Conservation (phyloP, 1,139 yeast species). For the Arxiozyma telluris region DNA sequence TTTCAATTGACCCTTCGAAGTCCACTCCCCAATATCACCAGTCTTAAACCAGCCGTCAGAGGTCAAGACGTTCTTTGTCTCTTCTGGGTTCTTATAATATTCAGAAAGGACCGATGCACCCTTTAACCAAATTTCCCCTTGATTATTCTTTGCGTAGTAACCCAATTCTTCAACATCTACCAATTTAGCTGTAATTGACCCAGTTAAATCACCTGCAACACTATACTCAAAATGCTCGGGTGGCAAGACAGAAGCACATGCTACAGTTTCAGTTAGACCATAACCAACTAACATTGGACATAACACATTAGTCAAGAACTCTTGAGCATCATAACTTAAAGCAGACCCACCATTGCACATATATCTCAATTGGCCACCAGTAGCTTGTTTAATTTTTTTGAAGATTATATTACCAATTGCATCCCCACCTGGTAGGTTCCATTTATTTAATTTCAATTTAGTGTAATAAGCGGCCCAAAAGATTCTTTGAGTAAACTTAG, state of each 20-base stretch:
- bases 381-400: slow-evolving; percentile 84
- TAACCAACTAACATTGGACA: slow-evolving; percentile 93
- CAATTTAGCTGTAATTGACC: slow-evolving; percentile 78
- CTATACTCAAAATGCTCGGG: slow-evolving; percentile 60
- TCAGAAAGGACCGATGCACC: slow-evolving; percentile 69
- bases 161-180: slow-evolving; percentile 91
- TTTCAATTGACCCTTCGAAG: slow-evolving; percentile 64
- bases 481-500: slow-evolving; percentile 61
- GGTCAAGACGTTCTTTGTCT: slow-evolving; percentile 68
- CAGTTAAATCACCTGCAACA: slow-evolving; percentile 73
- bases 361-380: slow-evolving; percentile 78
- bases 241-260: slow-evolving; percentile 67
- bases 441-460: slow-evolving; percentile 51
- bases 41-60: slow-evolving; percentile 84
- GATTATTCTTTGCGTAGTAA: slow-evolving; percentile 79
- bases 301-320: slow-evolving; percentile 63
- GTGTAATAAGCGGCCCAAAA: slow-evolving; percentile 86
- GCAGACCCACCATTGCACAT: slow-evolving; percentile 88
- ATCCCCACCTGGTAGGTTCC: slow-evolving; percentile 65
- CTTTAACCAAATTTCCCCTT: slow-evolving; percentile 81
- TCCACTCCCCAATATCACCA: slow-evolving; percentile 97
- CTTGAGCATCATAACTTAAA: slow-evolving; percentile 55
- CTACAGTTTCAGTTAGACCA: slow-evolving; percentile 95
- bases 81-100: slow-evolving; percentile 76
- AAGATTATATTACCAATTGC: slow-evolving; percentile 61